phyloP scores from a whole-genome alignment of 192 early-diverging fungal species.

The Linderina pennispora region DNA sequence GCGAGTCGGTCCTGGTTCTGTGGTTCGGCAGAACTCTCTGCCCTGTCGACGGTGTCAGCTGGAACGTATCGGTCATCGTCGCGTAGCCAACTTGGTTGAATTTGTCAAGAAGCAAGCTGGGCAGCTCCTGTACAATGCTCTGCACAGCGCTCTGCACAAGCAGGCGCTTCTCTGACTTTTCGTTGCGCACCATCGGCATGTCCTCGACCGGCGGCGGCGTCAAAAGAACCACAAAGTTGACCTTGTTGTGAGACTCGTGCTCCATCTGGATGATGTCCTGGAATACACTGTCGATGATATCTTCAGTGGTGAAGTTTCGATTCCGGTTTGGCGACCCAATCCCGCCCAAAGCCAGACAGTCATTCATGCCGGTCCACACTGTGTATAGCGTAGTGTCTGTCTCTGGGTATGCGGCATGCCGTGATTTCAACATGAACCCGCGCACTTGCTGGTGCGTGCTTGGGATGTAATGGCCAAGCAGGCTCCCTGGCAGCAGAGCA shows the following conservation, averaged over 20 bases:
- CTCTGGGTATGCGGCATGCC: conserved; percentile 19
- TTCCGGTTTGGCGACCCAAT: conserved; percentile 7
- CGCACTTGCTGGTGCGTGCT: conserved; percentile 39
- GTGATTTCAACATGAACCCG: conserved; percentile 42
- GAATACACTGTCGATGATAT: conserved; percentile 30
- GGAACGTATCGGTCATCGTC: conserved; percentile 15
- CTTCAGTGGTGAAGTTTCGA: conserved; percentile 5
- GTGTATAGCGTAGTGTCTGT: conserved; percentile 39
- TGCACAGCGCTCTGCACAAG: conserved; percentile 13
- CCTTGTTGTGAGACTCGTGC: conserved; percentile 43
- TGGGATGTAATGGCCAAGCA: conserved; percentile 35
- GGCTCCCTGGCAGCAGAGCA: conserved; percentile 13
- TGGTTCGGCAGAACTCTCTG: conserved; percentile 24
- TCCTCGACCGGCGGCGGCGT: conserved; percentile 43
- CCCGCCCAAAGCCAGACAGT: conserved; percentile 19
- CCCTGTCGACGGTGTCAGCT: conserved; percentile 5
- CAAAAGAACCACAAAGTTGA: conserved; percentile 23
- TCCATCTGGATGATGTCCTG: conserved; percentile 40
- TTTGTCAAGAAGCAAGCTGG: conserved; percentile 15
- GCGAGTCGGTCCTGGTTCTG: conserved; percentile 11
- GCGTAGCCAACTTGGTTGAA: conserved; percentile 17
- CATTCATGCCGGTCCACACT: conserved; percentile 42
- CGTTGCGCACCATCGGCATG: conserved; percentile 32
- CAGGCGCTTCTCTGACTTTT: conserved; percentile 3
- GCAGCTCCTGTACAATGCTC: conserved; percentile 14